These are phyloP conservation scores for Chalciporus chontae DNA, from an alignment of 768 basidiomycete species.

Conservation along the genomic window DNA sequence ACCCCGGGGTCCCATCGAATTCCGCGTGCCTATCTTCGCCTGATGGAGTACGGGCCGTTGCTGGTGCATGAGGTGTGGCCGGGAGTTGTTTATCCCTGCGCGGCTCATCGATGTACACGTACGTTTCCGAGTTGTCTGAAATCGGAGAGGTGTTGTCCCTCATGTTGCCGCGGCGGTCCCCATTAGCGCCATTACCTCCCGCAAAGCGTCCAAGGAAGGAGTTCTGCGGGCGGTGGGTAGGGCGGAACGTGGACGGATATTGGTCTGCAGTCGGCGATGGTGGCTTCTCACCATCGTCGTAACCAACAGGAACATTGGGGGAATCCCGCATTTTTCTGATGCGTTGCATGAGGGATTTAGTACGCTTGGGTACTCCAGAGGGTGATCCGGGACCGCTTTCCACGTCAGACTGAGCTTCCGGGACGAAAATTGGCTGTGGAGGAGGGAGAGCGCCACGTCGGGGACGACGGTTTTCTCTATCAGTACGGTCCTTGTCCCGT, in stretches of 20 bases:
- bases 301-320: conserved; percentile 73
- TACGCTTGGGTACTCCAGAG: conserved; percentile 56
- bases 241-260: conserved; percentile 35
- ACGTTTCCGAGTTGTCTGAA: conserved; percentile 45
- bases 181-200: conserved; percentile 30
- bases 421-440: conserved; percentile 78
- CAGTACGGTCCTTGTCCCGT: conserved; percentile 35
- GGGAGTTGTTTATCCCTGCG: conserved; percentile 54
- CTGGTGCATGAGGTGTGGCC: conserved; percentile 35
- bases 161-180: conserved; percentile 30
- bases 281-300: conserved; percentile 38
- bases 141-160: conserved; percentile 31
- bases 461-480: conserved; percentile 30
- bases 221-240: conserved; percentile 69
- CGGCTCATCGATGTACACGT: conserved; percentile 59
- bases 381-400: conserved; percentile 39
- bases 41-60: conserved; percentile 22
- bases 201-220: conserved; percentile 76
- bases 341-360: conserved; percentile 82
- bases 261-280: conserved; percentile 44
- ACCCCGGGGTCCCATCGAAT: conserved; percentile 41
- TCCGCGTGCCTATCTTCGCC: conserved; percentile 40
- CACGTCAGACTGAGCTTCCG: conserved; percentile 45
- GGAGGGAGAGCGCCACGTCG: conserved; percentile 65
- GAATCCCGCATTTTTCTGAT: conserved; percentile 86